Evolutionary conservation across 116 monocot genomes (phyloP).

Genomic region (Cymodocea nodosa): DNA sequence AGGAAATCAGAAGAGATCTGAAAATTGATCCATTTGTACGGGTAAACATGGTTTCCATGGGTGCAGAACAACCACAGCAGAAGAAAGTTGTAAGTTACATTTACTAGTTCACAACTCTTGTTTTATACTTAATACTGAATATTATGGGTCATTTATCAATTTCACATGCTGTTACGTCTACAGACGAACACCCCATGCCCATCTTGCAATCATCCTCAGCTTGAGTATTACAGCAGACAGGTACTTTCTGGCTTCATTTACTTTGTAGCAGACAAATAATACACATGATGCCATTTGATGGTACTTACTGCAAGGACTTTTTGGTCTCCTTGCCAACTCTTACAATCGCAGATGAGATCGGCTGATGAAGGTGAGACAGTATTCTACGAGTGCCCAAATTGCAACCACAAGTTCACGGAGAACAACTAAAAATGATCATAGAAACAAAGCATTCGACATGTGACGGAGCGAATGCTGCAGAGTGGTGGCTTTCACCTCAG

Average conservation of each 20-base stretch:
- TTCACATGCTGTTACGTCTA: not conserved
- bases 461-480: no score
- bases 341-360: slow-evolving; percentile 46
- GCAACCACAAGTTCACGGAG: slow-evolving; percentile 37
- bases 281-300: not conserved
- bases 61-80: slow-evolving; percentile 28
- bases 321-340: not conserved
- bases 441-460: not conserved
- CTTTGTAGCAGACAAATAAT: not conserved
- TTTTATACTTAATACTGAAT: not conserved
- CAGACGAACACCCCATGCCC: slow-evolving; percentile 57
- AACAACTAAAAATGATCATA: slow-evolving; percentile 24
- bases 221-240: slow-evolving; percentile 67
- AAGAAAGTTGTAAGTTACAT: slow-evolving; percentile 30
- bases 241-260: slow-evolving; percentile 10
- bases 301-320: not conserved
- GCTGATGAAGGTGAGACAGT: slow-evolving; percentile 79
- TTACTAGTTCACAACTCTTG: not conserved
- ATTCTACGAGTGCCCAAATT: slow-evolving; percentile 58
- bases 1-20: slow-evolving; percentile 74
- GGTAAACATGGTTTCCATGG: slow-evolving; percentile 17
- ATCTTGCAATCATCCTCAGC: slow-evolving; percentile 42
- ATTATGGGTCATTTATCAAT: not conserved
- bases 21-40: slow-evolving; percentile 55
- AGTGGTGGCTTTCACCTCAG: no score